Evolutionary conservation across 2,329 filamentous ascomycete species (phyloP), one percentile per base, ranked within the genome.

Genomic region (Diatrype stigma): DNA sequence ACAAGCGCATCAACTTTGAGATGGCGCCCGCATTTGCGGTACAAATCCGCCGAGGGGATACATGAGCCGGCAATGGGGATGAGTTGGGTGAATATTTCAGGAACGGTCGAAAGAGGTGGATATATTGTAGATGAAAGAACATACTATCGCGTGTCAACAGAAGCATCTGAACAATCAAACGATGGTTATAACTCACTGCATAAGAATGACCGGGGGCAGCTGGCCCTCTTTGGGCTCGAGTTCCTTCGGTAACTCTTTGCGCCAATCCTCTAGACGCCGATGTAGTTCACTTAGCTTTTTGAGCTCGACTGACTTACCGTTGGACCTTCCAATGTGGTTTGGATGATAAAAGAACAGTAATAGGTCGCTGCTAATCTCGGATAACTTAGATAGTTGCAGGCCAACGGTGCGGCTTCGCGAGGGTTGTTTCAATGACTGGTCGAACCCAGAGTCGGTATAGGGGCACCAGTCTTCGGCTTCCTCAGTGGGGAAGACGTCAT

Each of bases 91-190:
- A 87, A 65, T 96, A 97, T 68, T 94, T 96, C 47, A 97, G 79
- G 65, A 97, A 97, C 0, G 94, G 93, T 5, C 93, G 85, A 75
- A 96, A 97, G 4, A 97, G 84, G 63, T 97, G 92, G 53, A 97
- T 96, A 65, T 95, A 96, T 45, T 96, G 84, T 1, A 97, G 79
- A 64, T 97, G 92, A 69, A 93, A 96, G 71, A 97, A 96, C 92
- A 97, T 97, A 73, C 92, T 96, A 62, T 8, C 26, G 28, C 23
- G 45, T 16, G 56, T 71, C 48, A 72, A 59, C 35, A 1, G 46
- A 16, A 47, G 28, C 8, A 53, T 23, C 22, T 22, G 17, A 32
- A 42, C 6, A 8, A 12, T 14, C 16, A 23, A 28, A 12, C 22
- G 8, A 23, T 42, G 50, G 23, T 12, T 42, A 50, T 6, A 81